phyloP scores from a whole-genome alignment of 139 green algal species.

The Closterium sp. region DNA sequence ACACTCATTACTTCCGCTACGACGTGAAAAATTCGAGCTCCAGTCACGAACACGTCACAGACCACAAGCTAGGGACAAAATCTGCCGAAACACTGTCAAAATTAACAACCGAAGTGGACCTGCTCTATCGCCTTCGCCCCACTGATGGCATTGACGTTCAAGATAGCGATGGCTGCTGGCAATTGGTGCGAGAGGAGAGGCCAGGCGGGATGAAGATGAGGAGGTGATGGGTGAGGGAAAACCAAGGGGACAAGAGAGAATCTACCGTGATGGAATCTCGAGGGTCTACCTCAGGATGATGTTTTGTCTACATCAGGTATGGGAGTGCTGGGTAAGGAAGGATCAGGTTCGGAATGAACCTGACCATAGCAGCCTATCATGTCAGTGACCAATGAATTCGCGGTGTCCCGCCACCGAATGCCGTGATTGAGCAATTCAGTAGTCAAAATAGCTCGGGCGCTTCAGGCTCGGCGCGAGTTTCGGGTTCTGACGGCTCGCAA shows the following conservation, averaged over 20 bases:
- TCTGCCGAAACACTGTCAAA: neutral
- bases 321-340: too few species aligned
- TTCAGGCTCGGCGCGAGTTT: neutral
- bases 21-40: too few species aligned
- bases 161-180: neutral
- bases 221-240: too few species aligned
- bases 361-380: too few species aligned
- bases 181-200: neutral
- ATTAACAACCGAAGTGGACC: neutral
- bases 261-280: too few species aligned
- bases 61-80: neutral
- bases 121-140: neutral
- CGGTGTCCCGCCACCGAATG: too few species aligned
- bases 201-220: neutral
- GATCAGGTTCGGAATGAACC: too few species aligned
- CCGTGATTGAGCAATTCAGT: neutral
- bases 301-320: too few species aligned
- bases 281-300: too few species aligned
- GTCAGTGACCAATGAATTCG: too few species aligned
- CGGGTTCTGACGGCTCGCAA: neutral
- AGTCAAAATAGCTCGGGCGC: neutral
- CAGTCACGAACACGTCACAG: neutral
- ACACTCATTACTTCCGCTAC: too few species aligned
- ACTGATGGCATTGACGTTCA: neutral
- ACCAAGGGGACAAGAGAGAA: too few species aligned